These are phyloP conservation scores for Mycena leptocephala DNA, from an alignment of 768 basidiomycete species.

Conservation along the genomic window DNA sequence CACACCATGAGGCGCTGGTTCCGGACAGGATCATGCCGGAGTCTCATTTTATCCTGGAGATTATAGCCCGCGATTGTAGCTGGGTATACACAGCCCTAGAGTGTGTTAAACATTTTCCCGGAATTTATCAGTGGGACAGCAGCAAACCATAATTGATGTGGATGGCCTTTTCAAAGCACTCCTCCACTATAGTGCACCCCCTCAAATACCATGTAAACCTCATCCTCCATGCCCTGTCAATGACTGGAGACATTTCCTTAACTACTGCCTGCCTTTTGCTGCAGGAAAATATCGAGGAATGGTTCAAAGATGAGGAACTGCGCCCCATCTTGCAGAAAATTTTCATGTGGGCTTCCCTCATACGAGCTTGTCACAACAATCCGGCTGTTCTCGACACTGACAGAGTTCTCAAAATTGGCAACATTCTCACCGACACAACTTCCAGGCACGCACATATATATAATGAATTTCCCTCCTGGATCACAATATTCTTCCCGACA, in stretches of 20 bases:
- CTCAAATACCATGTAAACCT: not conserved
- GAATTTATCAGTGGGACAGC: not conserved
- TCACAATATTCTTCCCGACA: constrained; percentile 9
- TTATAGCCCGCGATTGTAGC: no score
- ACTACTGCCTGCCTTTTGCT: not conserved
- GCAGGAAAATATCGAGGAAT: not conserved
- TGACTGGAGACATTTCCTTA: not conserved
- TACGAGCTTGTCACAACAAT: not conserved
- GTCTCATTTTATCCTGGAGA: no score
- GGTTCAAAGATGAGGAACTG: not conserved
- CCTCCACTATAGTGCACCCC: not conserved
- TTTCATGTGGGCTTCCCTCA: not conserved
- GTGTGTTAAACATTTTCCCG: not conserved
- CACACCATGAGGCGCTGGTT: no score
- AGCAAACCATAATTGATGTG: not conserved
- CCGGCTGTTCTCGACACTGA: not conserved
- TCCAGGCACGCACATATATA: not conserved
- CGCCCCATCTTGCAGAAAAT: not conserved
- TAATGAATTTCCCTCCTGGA: constrained; percentile 7
- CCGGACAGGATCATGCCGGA: no score
- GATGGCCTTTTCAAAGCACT: not conserved
- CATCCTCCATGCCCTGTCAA: not conserved
- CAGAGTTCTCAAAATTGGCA: not conserved
- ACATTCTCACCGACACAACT: not conserved
- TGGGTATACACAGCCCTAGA: constrained; percentile 1